Base-by-base conservation (phyloP, 371 early-diverging fungal species). In the Vairimorpha necatrix region DNA sequence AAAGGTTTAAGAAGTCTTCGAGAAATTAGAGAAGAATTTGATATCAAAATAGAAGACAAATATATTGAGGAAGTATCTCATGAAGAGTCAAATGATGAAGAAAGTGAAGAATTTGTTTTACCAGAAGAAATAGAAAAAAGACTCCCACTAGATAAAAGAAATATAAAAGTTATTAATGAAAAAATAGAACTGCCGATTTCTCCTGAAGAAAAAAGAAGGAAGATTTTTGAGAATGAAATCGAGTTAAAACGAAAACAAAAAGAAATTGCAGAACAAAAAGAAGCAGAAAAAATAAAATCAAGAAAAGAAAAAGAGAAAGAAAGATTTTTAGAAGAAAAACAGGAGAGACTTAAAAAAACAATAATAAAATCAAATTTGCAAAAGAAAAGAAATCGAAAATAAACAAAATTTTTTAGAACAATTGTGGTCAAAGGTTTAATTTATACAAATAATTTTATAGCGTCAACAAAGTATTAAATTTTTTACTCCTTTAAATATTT, bases 1-100 rank as follows among this genome's bases (percentile, higher is more conserved):
- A 87, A 88, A 75, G 94, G 93, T 46, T 91, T 95, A 91, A 88
- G 93, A 38, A 85, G 90, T 30, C 90, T 90, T 11, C 91, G 92
- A 53, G 89, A 94, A 85, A 88, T 96, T 34, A 89, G 96, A 61
- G 87, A 89, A 30, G 91, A 89, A 39, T 28, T 47, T n/a, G 79
- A 53, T 18, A 32, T 68, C 6, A 62, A 83, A 79, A 69, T 81
- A 85, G 76, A 84, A 84, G 71, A 84, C 85, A 30, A 85, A 84
- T 4, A 89, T 54, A 89, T 92, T 24, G 94, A 94, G 0, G 93
- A 94, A 20, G 88, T 93, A 54, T 80, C 92, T 67, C 91, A 92
- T 79, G 89, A 92, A 14, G 89, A 92, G 75, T 93, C 94, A 82
- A 88, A 88, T 86, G 90, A 91, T 86, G 86, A 87, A 53, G 75